Evolutionary conservation across 106 monocot genomes (phyloP), one percentile per base, ranked within the genome.

Genomic region (Chionographis japonica): DNA sequence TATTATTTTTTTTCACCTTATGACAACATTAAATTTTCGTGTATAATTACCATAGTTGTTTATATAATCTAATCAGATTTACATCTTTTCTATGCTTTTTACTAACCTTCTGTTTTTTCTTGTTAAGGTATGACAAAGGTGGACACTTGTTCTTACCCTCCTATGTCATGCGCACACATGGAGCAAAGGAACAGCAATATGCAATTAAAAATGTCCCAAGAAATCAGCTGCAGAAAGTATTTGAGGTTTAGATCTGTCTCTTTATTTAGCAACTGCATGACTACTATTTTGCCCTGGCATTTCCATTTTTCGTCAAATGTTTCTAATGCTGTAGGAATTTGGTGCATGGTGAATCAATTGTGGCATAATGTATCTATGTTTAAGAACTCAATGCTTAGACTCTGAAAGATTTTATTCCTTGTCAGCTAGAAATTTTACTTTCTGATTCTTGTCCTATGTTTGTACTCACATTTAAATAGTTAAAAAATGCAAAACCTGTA

Each of bases 81-180:
- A 16, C 71, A n/a, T 62, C 50, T 54, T 40, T 64, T 69, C 38
- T 58, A 35, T 56, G 57, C 12, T 52, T 54, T 56, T 78, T 42
- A 10, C 67, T 18, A 65, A 73, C 37, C 37, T 4, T 20, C 16
- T 16, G 6, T 10, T 14, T 69, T 86, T 67, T 67, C 17, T 12
- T 62, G 40, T 72, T 20, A 63, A 94, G 90, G 60, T 90, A 88
- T 83, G 79, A 83, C 60, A 88, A 81, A 41, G 94, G 94, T 62
- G 94, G 90, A 3, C 75, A 94, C 77, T 71, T 94, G 53, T 90
- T 72, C 63, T 66, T 94, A 63, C 90, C 94, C 17, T 90, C 94
- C 51, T 90, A 83, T 80, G 76, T 90, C 56, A 94, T 94, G 90
- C 84, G 94, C 41, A 94, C 90, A 41, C 94, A 90, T 78, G 90